Percentiles rank a stretch among this genome's conserved stretches.
Conservation (phyloP, 257 asterid species). For the Solanum raphanifolium region DNA sequence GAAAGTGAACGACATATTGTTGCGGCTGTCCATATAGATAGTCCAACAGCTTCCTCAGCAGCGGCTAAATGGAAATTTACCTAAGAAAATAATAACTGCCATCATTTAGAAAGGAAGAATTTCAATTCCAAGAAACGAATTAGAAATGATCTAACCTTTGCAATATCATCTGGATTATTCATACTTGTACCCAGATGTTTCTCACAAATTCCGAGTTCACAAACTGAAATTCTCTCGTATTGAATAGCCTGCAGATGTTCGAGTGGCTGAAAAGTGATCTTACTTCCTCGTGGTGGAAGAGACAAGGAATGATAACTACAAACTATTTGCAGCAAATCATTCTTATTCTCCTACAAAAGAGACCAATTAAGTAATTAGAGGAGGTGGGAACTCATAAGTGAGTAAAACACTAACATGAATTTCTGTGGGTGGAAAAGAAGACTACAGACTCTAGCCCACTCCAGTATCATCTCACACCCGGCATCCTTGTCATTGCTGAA, state of each 20-base stretch:
- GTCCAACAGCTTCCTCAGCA: conserved; percentile 89
- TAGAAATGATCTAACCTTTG: conserved; percentile 41
- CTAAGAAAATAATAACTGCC: conserved; percentile 27
- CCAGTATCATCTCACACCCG: conserved; percentile 42
- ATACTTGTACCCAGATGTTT: conserved; percentile 23
- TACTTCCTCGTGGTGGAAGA: conserved; percentile 66
- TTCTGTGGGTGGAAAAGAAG: neutral
- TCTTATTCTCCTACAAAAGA: conserved; percentile 53
- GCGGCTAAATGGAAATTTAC: conserved; percentile 51
- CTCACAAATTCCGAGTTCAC: conserved; percentile 44
- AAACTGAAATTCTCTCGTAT: conserved; percentile 46
- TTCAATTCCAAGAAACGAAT: neutral
- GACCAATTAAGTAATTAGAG: neutral
- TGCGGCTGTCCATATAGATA: conserved; percentile 81
- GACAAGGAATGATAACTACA: conserved; percentile 59
- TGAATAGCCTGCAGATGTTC: conserved; percentile 75
- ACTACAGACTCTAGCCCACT: conserved; percentile 72
- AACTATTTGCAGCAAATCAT: conserved; percentile 75
- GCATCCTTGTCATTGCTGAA: conserved; percentile 33
- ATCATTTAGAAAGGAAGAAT: neutral
- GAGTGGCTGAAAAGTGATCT: conserved; percentile 62
- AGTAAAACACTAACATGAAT: neutral
- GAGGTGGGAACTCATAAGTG: neutral
- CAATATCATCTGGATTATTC: conserved; percentile 32
- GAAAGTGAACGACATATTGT: conserved; percentile 85